These are phyloP conservation scores for Herpetomonas muscarum DNA, from an alignment of 208 protist species.

Conservation along the genomic window DNA sequence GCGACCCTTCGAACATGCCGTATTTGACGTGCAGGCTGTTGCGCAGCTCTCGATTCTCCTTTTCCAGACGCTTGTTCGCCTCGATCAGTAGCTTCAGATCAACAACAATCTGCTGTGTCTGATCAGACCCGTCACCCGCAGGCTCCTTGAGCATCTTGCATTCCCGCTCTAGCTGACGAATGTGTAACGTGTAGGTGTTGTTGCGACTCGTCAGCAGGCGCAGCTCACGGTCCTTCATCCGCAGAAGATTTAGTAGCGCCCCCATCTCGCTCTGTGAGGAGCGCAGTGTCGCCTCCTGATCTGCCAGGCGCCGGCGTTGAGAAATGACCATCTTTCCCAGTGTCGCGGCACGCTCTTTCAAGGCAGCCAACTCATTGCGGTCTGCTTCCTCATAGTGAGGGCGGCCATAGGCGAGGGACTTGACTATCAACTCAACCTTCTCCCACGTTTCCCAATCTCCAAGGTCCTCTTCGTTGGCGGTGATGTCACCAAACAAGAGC, in stretches of 20 bases:
- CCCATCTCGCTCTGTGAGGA: constrained; percentile 46
- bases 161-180: constrained; percentile 51
- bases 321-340: constrained; percentile 14
- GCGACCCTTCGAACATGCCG: background rate
- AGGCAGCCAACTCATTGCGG: constrained; percentile 6
- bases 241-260: constrained; percentile 45
- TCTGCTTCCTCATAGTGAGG: constrained; percentile 2
- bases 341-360: constrained; percentile 28
- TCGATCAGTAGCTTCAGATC: constrained; percentile 66
- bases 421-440: constrained; percentile 53
- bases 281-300: constrained; percentile 16
- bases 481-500: constrained; percentile 40
- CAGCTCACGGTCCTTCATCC: constrained; percentile 48
- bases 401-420: constrained; percentile 65
- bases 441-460: constrained; percentile 84
- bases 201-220: constrained; percentile 33
- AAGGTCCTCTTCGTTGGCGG: constrained; percentile 21
- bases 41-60: constrained; percentile 50
- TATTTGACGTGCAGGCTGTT: constrained; percentile 23
- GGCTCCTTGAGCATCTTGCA: constrained; percentile 12
- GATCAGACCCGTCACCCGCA: constrained; percentile 8
- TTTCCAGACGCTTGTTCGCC: constrained; percentile 70
- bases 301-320: constrained; percentile 7
- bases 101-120: constrained; percentile 17
- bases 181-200: constrained; percentile 36